Evolutionary conservation across 2,329 filamentous ascomycete species (phyloP), one percentile per base, ranked within the genome.

Genomic region (Beauveria sp.): DNA sequence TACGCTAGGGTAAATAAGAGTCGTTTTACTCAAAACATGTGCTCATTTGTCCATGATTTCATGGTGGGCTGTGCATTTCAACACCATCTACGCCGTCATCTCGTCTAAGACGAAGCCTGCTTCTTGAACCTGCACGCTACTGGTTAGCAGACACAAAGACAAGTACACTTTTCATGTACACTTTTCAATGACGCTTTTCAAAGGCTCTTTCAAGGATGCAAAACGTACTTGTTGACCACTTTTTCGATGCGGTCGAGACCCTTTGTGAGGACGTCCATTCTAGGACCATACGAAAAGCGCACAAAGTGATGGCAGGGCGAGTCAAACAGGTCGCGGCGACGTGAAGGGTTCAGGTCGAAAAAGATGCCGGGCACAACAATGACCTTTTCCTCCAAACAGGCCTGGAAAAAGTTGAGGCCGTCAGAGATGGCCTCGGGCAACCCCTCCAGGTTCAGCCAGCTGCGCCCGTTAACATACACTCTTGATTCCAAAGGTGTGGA

Each of bases 341-440:
- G 89, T 41, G 89, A 88, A 4, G 93, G 93, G 78, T 97, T 97
- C 65, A 97, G 77, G 70, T 97, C 93, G 73, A 97, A 97, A 83
- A 97, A 97, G 74, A 97, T 97, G 63, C 93, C 93, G 0, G 93
- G 93, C 5, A 97, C 93, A 20, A 97, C 92, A 70, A 97, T 97
- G 66, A 96, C 91, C 81, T 96, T 96, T 80, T 97, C 92, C 70
- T 90, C 86, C 50, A 97, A 79, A 71, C 94, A 94, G 34, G 92
- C 92, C 73, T 94, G 86, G 85, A 97, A 97, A 83, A 97, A 97
- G 79, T 96, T 96, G 70, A 97, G 79, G 9, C 93, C 93, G 72
- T 97, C 93, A 63, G 89, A 88, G 73, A 97, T 96, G 64, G 86
- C 84, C n/a, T 83, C 82, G 0, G 93, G 90, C 3, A 94, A 79